Base-by-base conservation (phyloP, 2,329 filamentous ascomycete genomes). In the Pseudogymnoascus sp. region DNA sequence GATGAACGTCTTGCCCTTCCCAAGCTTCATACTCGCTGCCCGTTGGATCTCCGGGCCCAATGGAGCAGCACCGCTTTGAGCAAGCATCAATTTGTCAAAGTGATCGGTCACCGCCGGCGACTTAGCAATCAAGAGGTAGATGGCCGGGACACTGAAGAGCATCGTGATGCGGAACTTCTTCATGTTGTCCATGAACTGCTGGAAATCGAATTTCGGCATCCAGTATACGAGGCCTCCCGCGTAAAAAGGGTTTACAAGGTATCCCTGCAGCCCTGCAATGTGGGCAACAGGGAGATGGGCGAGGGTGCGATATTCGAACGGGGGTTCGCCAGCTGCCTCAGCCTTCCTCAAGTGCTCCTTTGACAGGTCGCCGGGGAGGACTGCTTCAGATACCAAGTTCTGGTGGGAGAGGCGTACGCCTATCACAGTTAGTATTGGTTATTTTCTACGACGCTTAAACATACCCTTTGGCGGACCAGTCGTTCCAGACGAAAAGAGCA, bases 401-500 rank as follows among this genome's bases (percentile, higher is more conserved):
- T 79, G 78, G 74, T 95, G 91, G n/a, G 86, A 85, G 66, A 94
- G 88, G 8, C 44, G 8, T 74, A 89, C 85, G n/a, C 93, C 91
- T n/a, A 90, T n/a, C 41, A 44, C 21, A 27, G 21, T 44, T 44
- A 44, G 41, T 31, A 51, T 36, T 6, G 2, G 65, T 63, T 2
- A 62, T 63, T 4, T 60, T 13, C 39, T 13, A 10, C 39, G 9
- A 25, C 17, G 39, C 9, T 42, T 10, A 42, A n/a, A 44, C 41
- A 4, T 44, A 44, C 41, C 91, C 72, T 94, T 95, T 7, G 91
- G 89, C 3, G 91, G 80, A 5, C 91, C 91, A 0, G 91, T 94
- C 0, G 91, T 94, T 3, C 91, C 87, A 13, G 82, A 87, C 65
- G 84, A 89, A 75, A 93, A 94, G 72, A 94, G 93, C 64, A 94